Percentiles rank a stretch among this genome's conserved stretches.
These are phyloP conservation scores for Camillea tinctor DNA, from an alignment of 2,329 filamentous ascomycete species.

Conservation along the genomic window DNA sequence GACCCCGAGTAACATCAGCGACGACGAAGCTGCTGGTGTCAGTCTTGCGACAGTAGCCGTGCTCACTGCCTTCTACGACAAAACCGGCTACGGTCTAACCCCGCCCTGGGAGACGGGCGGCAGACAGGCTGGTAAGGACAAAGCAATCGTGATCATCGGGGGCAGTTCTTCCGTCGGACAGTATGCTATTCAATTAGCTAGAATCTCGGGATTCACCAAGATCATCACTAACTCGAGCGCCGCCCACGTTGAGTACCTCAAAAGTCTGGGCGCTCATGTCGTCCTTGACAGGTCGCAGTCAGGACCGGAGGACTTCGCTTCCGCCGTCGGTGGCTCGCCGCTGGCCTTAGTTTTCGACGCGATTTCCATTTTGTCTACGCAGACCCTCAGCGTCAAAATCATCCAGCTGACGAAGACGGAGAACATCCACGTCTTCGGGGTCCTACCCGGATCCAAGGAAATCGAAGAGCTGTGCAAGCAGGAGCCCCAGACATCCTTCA, in stretches of 20 bases:
- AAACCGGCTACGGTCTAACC: slow-evolving; percentile 23
- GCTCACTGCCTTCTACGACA: slow-evolving; percentile 23
- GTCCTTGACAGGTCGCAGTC: slow-evolving; percentile 25
- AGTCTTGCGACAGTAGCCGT: slow-evolving; percentile 23
- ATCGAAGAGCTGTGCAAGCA: slow-evolving; percentile 15
- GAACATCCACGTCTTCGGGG: slow-evolving; percentile 17
- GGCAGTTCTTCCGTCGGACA: slow-evolving; percentile 36
- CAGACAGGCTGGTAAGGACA: slow-evolving; percentile 18
- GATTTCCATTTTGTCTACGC: slow-evolving; percentile 31
- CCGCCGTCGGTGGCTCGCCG: slow-evolving; percentile 25
- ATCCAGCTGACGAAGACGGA: slow-evolving; percentile 18
- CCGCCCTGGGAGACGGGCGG: slow-evolving; percentile 31
- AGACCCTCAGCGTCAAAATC: slow-evolving; percentile 31
- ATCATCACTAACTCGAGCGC: slow-evolving; percentile 34
- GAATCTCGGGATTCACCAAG: slow-evolving; percentile 33
- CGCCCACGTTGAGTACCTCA: slow-evolving; percentile 21
- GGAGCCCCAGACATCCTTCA: not conserved
- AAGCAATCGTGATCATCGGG: slow-evolving; percentile 31
- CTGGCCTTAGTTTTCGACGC: slow-evolving; percentile 33
- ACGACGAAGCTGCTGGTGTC: slow-evolving; percentile 32
- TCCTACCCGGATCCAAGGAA: slow-evolving; percentile 13
- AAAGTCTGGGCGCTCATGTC: slow-evolving; percentile 26
- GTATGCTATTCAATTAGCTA: slow-evolving; percentile 34
- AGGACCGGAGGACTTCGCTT: slow-evolving; percentile 23
- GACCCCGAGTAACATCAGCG: slow-evolving; percentile 29